phyloP scores from a whole-genome alignment of 2,329 filamentous ascomycete genomes.

The Balansia obtecta region DNA sequence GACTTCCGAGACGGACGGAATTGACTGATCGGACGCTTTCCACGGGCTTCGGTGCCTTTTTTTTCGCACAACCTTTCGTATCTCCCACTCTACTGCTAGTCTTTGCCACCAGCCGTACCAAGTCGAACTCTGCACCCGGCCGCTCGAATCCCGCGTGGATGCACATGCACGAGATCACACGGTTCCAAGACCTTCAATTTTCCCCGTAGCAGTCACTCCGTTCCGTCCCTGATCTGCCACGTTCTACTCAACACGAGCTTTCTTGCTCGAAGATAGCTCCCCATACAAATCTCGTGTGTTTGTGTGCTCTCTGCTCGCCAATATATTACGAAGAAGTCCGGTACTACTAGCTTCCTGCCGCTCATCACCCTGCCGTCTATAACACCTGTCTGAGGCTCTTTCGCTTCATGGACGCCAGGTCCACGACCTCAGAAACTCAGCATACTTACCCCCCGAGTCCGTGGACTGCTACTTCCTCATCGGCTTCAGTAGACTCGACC shows the following conservation, averaged over 20 bases:
- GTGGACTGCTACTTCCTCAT: constrained; percentile 18
- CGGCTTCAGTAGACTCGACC: constrained; percentile 13
- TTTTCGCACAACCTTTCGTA: not conserved
- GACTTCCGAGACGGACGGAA: constrained; percentile 3
- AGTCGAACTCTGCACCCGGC: not conserved
- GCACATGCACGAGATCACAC: not conserved
- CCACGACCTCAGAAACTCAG: constrained; percentile 24
- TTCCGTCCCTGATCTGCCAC: not conserved
- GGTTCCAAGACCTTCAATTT: not conserved
- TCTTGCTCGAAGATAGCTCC: not conserved
- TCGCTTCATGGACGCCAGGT: constrained; percentile 27
- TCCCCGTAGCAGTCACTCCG: not conserved
- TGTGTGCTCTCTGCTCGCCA: not conserved
- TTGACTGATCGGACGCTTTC: not conserved
- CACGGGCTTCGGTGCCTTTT: constrained; percentile 1
- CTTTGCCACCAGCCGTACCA: not conserved
- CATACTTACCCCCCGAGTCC: constrained; percentile 24
- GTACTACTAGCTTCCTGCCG: constrained; percentile 1
- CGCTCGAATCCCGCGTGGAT: constrained; percentile 2
- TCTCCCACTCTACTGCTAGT: not conserved
- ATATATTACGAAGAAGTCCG: not conserved
- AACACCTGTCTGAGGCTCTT: constrained; percentile 7
- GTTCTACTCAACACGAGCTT: not conserved
- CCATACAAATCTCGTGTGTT: not conserved
- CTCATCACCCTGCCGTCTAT: not conserved